Conservation (phyloP, 2,329 filamentous ascomycete genomes). For the Periconia digitata region DNA sequence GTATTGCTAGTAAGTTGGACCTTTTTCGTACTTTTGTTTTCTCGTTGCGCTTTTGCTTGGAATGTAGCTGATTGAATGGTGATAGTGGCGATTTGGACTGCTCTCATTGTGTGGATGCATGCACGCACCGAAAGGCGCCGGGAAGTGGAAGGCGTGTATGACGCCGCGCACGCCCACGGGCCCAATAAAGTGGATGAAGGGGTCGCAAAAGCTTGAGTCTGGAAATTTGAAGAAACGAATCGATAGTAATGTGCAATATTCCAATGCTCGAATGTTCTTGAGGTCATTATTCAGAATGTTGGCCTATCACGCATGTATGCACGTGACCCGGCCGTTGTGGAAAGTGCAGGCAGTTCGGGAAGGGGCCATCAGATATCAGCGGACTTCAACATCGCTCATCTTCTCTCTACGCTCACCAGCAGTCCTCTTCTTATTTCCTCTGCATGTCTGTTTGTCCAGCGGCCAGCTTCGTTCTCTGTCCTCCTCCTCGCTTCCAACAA, state of each 20-base stretch:
- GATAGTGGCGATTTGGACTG: constrained; percentile 60
- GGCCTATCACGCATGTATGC: too few species aligned
- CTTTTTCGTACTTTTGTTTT: background rate
- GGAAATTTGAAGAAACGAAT: background rate
- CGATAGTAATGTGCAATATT: background rate
- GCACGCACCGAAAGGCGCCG: constrained; percentile 42
- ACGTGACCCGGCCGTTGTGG: too few species aligned
- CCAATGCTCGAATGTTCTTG: too few species aligned
- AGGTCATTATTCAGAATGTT: too few species aligned
- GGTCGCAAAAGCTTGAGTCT: background rate
- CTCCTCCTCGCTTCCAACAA: background rate
- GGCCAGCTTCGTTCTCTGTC: background rate
- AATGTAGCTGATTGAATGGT: constrained; percentile 2
- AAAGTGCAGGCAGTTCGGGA: too few species aligned
- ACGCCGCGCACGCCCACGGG: background rate
- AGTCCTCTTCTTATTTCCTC: too few species aligned
- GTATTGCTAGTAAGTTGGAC: constrained; percentile 50
- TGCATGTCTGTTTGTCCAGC: too few species aligned
- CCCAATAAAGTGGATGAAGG: background rate
- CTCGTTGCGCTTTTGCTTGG: background rate
- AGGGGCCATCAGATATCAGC: too few species aligned
- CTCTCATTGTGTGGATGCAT: constrained; percentile 53
- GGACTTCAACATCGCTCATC: too few species aligned
- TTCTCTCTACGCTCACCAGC: too few species aligned
- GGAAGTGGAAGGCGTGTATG: constrained; percentile 9